Base-by-base conservation (phyloP, 129 eudicot genomes). In the carrot (Daucus carota) region DNA sequence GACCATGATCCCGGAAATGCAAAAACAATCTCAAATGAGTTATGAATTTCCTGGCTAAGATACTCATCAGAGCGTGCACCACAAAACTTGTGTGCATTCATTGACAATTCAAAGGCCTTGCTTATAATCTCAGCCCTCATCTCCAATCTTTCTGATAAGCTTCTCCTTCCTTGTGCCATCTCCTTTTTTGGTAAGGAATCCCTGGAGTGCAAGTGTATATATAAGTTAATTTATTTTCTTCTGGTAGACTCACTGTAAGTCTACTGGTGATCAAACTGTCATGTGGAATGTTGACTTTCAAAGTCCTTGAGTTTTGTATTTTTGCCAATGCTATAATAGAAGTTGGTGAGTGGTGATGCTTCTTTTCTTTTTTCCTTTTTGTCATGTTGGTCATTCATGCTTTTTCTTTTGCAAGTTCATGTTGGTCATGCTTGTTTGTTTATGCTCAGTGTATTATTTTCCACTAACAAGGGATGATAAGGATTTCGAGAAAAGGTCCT, bases 1-100 rank as follows among this genome's bases (percentile, higher is more conserved):
- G 82, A 77, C 96, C 93, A 90, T 24, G 90, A 80, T 74, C 98
- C 93, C 34, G 84, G 69, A 54, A 92, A 92, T 63, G 90, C 96
- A 32, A 92, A 88, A 16, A 88, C 43, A 11, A 65, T 78, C n/a
- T 80, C 87, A 2, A 77, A 26, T 2, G 88, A 72, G 34, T 84
- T 69, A 13, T 70, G 18, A 16, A 15, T 54, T 57, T 76, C 81
- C 36, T 85, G 77, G 28, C 69, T 59, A 43, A 85, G 7, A 44
- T 84, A 87, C 0, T 70, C 86, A 82, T 75, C 85, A 59, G 43
- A 33, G 1, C 40, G 84, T 44, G 20, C 22, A 18, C 33, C 11
- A 63, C 75, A 75, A 40, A 79, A 79, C 47, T 76, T 84, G 41
- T 92, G 97, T 68, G 96, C 88, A 83, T 88, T 82, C 77, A 80